These are phyloP conservation scores for Pleurotus giganteus DNA, from an alignment of 768 basidiomycete genomes.

Conservation along the genomic window DNA sequence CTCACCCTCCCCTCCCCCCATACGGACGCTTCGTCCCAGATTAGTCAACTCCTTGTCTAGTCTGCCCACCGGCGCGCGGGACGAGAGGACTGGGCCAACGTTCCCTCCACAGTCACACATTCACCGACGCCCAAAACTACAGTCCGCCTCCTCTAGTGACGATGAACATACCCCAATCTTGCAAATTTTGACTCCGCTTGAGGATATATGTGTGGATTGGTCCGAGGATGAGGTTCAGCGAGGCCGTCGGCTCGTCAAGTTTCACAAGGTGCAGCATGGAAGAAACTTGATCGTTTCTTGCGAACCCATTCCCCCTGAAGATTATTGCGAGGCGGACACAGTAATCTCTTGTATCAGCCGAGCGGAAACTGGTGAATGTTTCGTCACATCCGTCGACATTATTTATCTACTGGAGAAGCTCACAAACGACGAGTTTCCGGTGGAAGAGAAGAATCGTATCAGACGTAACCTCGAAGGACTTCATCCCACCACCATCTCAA, in stretches of 20 bases:
- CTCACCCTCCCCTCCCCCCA: conserved; percentile 27
- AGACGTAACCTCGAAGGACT: conserved; percentile 93
- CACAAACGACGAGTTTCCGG: conserved; percentile 76
- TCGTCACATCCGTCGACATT: conserved; percentile 93
- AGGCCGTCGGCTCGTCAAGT: conserved; percentile 85
- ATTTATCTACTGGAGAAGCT: conserved; percentile 86
- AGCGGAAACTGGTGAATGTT: conserved; percentile 72
- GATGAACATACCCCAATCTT: conserved; percentile 56
- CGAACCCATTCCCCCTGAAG: conserved; percentile 68
- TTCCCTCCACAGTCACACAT: not conserved
- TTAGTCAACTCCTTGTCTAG: not conserved
- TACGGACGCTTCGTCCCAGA: conserved; percentile 23
- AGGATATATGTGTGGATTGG: conserved; percentile 57
- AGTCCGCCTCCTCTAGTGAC: conserved; percentile 9
- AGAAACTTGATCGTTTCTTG: conserved; percentile 76
- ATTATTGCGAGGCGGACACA: conserved; percentile 70
- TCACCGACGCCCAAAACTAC: conserved; percentile 14
- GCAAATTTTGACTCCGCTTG: conserved; percentile 56
- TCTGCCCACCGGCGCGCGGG: not conserved
- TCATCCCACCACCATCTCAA: conserved; percentile 86
- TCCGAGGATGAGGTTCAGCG: conserved; percentile 59
- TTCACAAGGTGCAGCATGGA: conserved; percentile 76
- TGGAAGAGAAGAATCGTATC: conserved; percentile 97
- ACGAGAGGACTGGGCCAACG: not conserved
- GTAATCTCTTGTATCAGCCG: conserved; percentile 96